Conservation (phyloP, 495 filamentous ascomycete species). For the Platismatia glauca region DNA sequence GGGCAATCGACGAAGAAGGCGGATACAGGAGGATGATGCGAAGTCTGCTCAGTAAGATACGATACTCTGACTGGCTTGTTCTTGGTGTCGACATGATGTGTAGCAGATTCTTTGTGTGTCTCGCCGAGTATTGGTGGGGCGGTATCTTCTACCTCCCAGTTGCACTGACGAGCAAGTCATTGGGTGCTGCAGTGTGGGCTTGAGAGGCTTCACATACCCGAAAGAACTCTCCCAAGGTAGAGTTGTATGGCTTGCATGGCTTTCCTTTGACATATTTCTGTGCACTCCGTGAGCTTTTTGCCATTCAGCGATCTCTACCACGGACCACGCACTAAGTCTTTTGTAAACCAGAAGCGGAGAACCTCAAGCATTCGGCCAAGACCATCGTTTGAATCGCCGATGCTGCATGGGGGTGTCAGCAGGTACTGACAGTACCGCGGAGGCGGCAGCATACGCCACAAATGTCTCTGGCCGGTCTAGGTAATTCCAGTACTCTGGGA, state of each 20-base stretch:
- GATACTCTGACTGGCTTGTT: conserved; percentile 64
- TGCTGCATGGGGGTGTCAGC: conserved; percentile 48
- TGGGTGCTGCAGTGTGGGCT: neutral
- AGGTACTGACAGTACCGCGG: conserved; percentile 23
- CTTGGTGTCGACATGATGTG: conserved; percentile 29
- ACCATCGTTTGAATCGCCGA: conserved; percentile 85
- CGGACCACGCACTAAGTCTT: conserved; percentile 60
- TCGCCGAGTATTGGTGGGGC: conserved; percentile 39
- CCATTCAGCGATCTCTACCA: neutral
- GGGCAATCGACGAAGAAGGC: conserved; percentile 92
- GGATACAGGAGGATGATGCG: conserved; percentile 94
- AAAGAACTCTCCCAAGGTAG: conserved; percentile 95
- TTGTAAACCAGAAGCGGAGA: conserved; percentile 95
- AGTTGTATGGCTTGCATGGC: conserved; percentile 98
- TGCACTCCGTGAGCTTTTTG: conserved; percentile 16
- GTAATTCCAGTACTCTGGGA: conserved; percentile 93
- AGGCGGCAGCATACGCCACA: conserved; percentile 46
- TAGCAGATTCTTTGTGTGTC: conserved; percentile 29
- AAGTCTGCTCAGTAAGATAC: conserved; percentile 96
- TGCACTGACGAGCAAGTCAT: conserved; percentile 50
- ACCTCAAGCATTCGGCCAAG: conserved; percentile 90
- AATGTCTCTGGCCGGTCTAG: conserved; percentile 93
- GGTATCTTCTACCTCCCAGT: conserved; percentile 79
- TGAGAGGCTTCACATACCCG: conserved; percentile 43
- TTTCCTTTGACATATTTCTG: conserved; percentile 97